Conservation (phyloP, 2,329 filamentous ascomycete genomes). For the Chrysoporthe cubensis region DNA sequence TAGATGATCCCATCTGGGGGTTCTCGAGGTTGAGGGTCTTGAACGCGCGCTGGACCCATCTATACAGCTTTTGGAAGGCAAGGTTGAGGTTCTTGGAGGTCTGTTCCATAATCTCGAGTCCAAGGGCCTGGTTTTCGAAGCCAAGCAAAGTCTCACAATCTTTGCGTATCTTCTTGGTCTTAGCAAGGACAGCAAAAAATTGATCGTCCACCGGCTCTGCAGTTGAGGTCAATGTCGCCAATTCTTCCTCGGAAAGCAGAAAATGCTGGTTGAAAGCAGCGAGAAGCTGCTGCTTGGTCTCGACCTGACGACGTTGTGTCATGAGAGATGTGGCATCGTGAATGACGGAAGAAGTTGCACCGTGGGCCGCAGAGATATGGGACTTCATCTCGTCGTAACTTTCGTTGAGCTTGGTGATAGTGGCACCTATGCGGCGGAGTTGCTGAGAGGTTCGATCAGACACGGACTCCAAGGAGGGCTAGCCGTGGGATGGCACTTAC, state of each 20-base stretch:
- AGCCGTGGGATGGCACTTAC: slow-evolving; percentile 49
- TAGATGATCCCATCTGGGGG: slow-evolving; percentile 84
- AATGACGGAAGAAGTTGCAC: slow-evolving; percentile 74
- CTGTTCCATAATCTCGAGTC: slow-evolving; percentile 88
- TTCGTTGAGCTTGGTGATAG: slow-evolving; percentile 76
- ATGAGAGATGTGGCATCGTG: slow-evolving; percentile 78
- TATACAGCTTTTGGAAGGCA: slow-evolving; percentile 93
- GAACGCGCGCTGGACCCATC: slow-evolving; percentile 94
- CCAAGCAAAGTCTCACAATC: slow-evolving; percentile 90
- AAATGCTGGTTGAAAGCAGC: slow-evolving; percentile 82
- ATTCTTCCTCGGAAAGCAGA: slow-evolving; percentile 79
- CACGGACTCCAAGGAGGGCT: not conserved
- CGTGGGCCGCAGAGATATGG: slow-evolving; percentile 75
- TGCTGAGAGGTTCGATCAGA: slow-evolving; percentile 58
- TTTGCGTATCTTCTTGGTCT: slow-evolving; percentile 83
- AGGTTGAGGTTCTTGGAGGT: slow-evolving; percentile 84
- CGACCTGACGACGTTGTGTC: slow-evolving; percentile 71
- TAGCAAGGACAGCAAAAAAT: slow-evolving; percentile 78
- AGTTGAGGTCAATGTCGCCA: slow-evolving; percentile 74
- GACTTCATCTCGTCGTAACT: slow-evolving; percentile 80
- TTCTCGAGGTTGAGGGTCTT: slow-evolving; percentile 92
- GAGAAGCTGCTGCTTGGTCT: slow-evolving; percentile 79
- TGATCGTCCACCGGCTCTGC: slow-evolving; percentile 81
- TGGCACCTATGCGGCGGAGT: slow-evolving; percentile 80
- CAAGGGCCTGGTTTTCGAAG: slow-evolving; percentile 85